These are phyloP conservation scores for Sporothrix variecibatus DNA, from an alignment of 2,329 filamentous ascomycete genomes.

Conservation along the genomic window DNA sequence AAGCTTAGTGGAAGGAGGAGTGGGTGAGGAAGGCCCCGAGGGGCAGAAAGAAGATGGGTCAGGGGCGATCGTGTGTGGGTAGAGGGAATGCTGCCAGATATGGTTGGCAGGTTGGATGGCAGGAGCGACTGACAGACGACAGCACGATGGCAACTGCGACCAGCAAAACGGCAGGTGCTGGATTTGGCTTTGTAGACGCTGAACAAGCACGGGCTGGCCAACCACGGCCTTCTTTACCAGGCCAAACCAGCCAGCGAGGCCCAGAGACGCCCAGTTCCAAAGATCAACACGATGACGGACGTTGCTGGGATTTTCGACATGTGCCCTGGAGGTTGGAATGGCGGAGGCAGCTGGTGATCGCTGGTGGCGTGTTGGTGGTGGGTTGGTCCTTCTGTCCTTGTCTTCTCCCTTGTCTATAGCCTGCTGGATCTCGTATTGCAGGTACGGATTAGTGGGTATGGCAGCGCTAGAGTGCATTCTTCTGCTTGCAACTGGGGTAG, in stretches of 20 bases:
- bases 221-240: not conserved
- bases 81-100: slow-evolving; percentile 8
- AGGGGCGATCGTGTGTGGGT: slow-evolving; percentile 11
- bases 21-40: not conserved
- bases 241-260: not conserved
- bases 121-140: not conserved
- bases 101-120: slow-evolving; percentile 6
- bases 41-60: not conserved
- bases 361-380: slow-evolving; percentile 2
- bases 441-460: not conserved
- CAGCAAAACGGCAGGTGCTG: not conserved
- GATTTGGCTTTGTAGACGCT: not conserved
- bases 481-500: not conserved
- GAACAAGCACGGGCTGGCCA: not conserved
- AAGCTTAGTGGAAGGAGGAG: slow-evolving; percentile 12
- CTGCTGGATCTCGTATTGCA: not conserved
- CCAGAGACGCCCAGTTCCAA: not conserved
- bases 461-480: not conserved
- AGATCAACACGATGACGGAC: not conserved
- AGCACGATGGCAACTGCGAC: not conserved
- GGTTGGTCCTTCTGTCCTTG: not conserved
- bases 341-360: not conserved
- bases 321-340: not conserved
- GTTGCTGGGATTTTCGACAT: not conserved
- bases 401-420: not conserved